Evolutionary conservation across 176 grass and related monocot species (phyloP).

Genomic region (Chrysopogon serrulatus): DNA sequence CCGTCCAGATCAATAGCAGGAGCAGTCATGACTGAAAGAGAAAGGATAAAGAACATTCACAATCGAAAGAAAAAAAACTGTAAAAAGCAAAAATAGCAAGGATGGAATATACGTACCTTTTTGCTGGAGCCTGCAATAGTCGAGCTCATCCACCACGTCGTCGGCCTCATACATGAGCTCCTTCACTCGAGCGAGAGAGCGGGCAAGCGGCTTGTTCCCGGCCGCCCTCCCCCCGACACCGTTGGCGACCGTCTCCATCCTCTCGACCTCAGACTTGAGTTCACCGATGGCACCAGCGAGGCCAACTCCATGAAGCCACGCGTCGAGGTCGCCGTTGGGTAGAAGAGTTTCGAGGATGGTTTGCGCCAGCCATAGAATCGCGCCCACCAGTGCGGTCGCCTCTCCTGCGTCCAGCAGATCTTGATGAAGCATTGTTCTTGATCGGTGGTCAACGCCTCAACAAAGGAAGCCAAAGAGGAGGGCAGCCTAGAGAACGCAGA

Average conservation of each 20-base stretch:
- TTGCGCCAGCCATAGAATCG: neutral
- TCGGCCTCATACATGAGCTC: conserved; percentile 34
- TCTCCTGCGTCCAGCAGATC: neutral
- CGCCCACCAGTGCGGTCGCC: neutral
- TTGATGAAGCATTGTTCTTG: neutral
- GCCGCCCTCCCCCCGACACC: neutral
- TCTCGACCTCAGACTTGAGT: neutral
- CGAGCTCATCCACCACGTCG: too few species aligned
- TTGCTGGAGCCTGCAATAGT: too few species aligned
- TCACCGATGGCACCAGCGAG: neutral
- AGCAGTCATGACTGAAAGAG: too few species aligned
- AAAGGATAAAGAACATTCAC: too few species aligned
- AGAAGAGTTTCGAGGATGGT: neutral
- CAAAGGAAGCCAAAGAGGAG: neutral
- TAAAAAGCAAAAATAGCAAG: too few species aligned
- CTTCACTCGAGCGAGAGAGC: neutral
- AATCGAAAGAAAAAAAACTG: too few species aligned
- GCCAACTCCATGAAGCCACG: neutral
- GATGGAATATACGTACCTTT: neutral
- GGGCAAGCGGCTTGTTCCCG: neutral
- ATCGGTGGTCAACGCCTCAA: neutral
- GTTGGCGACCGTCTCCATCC: neutral
- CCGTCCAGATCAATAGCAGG: too few species aligned
- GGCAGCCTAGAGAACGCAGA: too few species aligned
- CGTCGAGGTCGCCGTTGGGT: neutral